A percentile compares a stretch with the other conserved stretches of the same genome.
phyloP scores from a whole-genome alignment of 306 rosid species.

The Vigna nakashimae region DNA sequence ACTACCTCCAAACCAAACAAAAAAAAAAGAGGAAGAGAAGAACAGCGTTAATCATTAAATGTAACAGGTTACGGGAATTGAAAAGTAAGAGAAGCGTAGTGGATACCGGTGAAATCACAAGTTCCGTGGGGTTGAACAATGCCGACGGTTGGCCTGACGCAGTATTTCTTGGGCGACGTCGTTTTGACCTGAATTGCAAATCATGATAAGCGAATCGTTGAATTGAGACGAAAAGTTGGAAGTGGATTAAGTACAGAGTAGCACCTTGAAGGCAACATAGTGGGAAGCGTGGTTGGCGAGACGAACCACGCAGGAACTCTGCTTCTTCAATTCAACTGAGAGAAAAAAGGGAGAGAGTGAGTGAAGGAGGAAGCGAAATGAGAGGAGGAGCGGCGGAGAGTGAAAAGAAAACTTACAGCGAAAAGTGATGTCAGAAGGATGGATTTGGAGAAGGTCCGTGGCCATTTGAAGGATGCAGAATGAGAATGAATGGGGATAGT shows the following conservation, averaged over 20 bases:
- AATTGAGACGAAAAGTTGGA: background rate
- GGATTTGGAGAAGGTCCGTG: slow-evolving; percentile 73
- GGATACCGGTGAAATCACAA: slow-evolving; percentile 71
- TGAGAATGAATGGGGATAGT: background rate
- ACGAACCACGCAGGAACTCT: slow-evolving; percentile 71
- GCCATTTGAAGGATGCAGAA: slow-evolving; percentile 38
- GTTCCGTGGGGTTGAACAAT: slow-evolving; percentile 65
- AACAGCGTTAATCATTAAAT: background rate
- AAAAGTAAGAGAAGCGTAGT: background rate
- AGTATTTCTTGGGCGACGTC: slow-evolving; percentile 83
- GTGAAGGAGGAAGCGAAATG: background rate
- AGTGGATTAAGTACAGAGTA: background rate
- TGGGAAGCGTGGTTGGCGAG: slow-evolving; percentile 65
- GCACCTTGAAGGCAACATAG: slow-evolving; percentile 79
- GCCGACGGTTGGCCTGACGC: slow-evolving; percentile 82
- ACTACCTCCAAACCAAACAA: slow-evolving; percentile 49
- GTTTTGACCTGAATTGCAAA: slow-evolving; percentile 50
- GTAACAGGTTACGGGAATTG: background rate
- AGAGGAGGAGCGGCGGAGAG: no score
- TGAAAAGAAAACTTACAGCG: slow-evolving; percentile 54
- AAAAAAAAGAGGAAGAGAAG: background rate
- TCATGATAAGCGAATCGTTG: background rate
- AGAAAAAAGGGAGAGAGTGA: slow-evolving; percentile 1
- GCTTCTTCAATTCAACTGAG: slow-evolving; percentile 80
- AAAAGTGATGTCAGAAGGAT: slow-evolving; percentile 68